These are phyloP conservation scores for Colletotrichum sp. DNA, from an alignment of 2,329 filamentous ascomycete genomes.

Conservation along the genomic window DNA sequence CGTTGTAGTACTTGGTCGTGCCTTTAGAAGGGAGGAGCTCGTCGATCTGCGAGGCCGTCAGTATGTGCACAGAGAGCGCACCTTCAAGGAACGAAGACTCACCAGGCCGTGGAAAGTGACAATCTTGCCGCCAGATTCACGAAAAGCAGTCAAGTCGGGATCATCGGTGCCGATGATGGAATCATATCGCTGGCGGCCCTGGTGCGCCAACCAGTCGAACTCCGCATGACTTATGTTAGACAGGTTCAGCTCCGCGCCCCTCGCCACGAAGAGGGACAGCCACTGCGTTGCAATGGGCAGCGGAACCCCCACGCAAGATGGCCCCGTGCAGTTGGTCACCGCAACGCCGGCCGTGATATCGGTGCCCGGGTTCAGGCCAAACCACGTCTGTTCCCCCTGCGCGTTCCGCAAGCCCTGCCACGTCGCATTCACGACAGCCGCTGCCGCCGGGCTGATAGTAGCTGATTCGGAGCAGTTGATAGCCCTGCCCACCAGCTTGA, in stretches of 20 bases:
- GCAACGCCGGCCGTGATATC: conserved; percentile 14
- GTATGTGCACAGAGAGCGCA: neutral
- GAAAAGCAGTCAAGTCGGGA: conserved; percentile 33
- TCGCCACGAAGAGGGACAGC: conserved; percentile 29
- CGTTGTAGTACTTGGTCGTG: conserved; percentile 32
- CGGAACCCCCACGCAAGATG: neutral
- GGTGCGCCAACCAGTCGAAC: conserved; percentile 12
- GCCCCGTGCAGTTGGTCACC: neutral
- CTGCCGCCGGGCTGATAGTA: conserved; percentile 12
- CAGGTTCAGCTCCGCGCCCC: conserved; percentile 30
- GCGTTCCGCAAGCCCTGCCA: conserved; percentile 16
- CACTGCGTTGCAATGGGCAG: conserved; percentile 20
- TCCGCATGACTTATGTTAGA: conserved; percentile 6
- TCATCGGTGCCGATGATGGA: conserved; percentile 31
- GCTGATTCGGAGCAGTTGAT: neutral
- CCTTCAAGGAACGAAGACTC: neutral
- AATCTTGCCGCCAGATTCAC: conserved; percentile 41
- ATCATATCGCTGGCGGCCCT: neutral
- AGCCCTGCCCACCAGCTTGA: neutral
- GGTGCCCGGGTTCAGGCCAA: conserved; percentile 11
- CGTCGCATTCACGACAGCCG: conserved; percentile 20
- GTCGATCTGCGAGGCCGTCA: conserved; percentile 30
- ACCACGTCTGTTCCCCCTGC: neutral
- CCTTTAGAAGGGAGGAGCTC: conserved; percentile 35
- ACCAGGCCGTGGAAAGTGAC: conserved; percentile 45